Percentiles rank a stretch among this genome's conserved stretches.
Conservation (phyloP, 257 asterid genomes). For the Marsdenia floribunda region DNA sequence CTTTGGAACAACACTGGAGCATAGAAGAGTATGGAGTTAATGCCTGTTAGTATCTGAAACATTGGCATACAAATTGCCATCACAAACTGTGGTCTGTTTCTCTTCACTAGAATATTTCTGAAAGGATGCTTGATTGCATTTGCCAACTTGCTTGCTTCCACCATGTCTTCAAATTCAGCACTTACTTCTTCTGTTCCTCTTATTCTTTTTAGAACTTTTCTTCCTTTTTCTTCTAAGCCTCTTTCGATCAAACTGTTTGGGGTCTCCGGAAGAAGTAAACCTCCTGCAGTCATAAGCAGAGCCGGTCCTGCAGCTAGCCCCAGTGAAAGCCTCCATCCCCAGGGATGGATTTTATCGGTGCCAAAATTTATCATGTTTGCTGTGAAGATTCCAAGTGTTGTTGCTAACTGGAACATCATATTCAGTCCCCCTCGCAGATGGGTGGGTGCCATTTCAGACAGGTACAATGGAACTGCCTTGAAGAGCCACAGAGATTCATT, state of each 20-base stretch:
- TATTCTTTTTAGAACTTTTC: slow-evolving; percentile 45
- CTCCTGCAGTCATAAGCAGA: slow-evolving; percentile 57
- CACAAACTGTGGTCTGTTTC: slow-evolving; percentile 64
- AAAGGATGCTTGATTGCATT: slow-evolving; percentile 60
- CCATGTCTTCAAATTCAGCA: slow-evolving; percentile 67
- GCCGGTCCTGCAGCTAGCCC: slow-evolving; percentile 86
- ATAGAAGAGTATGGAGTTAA: slow-evolving; percentile 72
- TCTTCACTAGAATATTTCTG: slow-evolving; percentile 49
- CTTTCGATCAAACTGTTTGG: slow-evolving; percentile 76
- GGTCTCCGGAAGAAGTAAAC: slow-evolving; percentile 72
- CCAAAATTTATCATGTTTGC: slow-evolving; percentile 88
- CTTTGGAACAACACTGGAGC: slow-evolving; percentile 83
- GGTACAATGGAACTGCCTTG: slow-evolving; percentile 79
- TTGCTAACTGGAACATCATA: slow-evolving; percentile 84
- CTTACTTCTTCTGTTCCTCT: slow-evolving; percentile 64
- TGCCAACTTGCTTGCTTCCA: slow-evolving; percentile 71
- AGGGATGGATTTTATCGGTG: slow-evolving; percentile 57
- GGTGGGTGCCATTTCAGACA: slow-evolving; percentile 94
- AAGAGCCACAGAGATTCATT: slow-evolving; percentile 9
- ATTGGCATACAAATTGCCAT: slow-evolving; percentile 80
- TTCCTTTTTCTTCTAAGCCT: slow-evolving; percentile 42
- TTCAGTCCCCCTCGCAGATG: slow-evolving; percentile 75
- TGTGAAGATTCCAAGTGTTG: slow-evolving; percentile 74
- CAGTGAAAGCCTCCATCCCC: slow-evolving; percentile 88
- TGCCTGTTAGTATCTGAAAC: slow-evolving; percentile 80